Evolutionary conservation across 139 green algal species (phyloP).

Genomic region (Chlorella sp.): DNA sequence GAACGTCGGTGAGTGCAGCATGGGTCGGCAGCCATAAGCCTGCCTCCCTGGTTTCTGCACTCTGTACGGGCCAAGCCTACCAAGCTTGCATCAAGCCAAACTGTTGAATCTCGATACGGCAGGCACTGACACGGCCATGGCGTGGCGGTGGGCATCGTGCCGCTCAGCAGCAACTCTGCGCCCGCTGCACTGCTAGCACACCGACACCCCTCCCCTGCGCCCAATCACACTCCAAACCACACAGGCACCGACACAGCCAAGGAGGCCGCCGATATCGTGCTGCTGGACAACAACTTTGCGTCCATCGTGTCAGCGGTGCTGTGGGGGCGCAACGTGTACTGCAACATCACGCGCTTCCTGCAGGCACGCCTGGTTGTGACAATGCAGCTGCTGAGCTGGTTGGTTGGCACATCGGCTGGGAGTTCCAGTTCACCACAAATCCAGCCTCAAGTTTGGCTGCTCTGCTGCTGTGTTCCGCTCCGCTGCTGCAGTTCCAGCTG

Average conservation of each 20-base stretch:
- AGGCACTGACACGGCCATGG: neutral
- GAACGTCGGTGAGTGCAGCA: slow-evolving; percentile 43
- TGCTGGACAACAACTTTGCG: slow-evolving; percentile 92
- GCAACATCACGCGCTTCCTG: slow-evolving; percentile 86
- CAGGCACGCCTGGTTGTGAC: slow-evolving; percentile 48
- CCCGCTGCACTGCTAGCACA: neutral
- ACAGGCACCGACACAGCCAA: slow-evolving; percentile 86
- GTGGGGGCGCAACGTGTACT: slow-evolving; percentile 93
- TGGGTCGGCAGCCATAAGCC: too few relatives aligned
- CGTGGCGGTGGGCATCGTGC: neutral
- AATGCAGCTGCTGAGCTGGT: too few relatives aligned
- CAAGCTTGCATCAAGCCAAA: too few relatives aligned
- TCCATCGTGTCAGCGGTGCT: slow-evolving; percentile 84
- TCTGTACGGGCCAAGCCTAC: too few relatives aligned
- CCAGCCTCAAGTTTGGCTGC: too few relatives aligned
- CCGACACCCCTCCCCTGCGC: neutral
- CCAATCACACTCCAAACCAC: too few relatives aligned
- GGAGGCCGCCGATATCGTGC: slow-evolving; percentile 91
- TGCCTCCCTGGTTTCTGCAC: too few relatives aligned
- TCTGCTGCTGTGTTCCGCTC: too few relatives aligned
- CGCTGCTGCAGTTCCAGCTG: slow-evolving; percentile 82
- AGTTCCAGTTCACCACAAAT: too few relatives aligned
- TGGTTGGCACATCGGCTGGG: too few relatives aligned
- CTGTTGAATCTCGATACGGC: too few relatives aligned
- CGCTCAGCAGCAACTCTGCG: neutral